phyloP scores from a whole-genome alignment of 2,329 filamentous ascomycete species.

The Penicillium sumatraense region DNA sequence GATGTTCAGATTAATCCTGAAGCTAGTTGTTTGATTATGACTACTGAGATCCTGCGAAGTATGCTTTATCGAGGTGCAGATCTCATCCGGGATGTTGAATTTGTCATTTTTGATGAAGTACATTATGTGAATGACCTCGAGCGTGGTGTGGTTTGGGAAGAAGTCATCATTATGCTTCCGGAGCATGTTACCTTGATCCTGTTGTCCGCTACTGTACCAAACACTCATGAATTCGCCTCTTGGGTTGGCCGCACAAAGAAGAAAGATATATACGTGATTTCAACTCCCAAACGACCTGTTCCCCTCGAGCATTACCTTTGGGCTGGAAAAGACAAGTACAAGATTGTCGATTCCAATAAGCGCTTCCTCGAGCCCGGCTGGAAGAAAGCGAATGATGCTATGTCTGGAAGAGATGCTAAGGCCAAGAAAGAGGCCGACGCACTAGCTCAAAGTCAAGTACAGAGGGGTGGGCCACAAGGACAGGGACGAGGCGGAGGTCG shows the following conservation, averaged over 20 bases:
- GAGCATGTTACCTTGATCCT: constrained; percentile 96
- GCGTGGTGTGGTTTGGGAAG: constrained; percentile 97
- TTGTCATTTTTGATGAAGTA: constrained; percentile 98
- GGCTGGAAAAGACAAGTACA: constrained; percentile 89
- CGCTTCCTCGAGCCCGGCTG: constrained; percentile 89
- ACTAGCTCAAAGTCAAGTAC: constrained; percentile 57
- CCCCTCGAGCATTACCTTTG: constrained; percentile 95
- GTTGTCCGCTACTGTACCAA: constrained; percentile 93
- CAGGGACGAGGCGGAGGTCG: constrained; percentile 57
- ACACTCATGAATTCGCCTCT: constrained; percentile 95
- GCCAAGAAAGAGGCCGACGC: constrained; percentile 56
- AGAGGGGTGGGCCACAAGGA: constrained; percentile 60
- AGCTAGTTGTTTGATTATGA: constrained; percentile 99
- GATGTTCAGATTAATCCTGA: constrained; percentile 98
- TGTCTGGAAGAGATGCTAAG: constrained; percentile 77
- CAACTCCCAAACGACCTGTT: constrained; percentile 91
- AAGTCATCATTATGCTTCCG: constrained; percentile 99
- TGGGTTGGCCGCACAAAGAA: constrained; percentile 98
- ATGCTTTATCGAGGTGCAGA: constrained; percentile 98
- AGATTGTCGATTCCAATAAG: constrained; percentile 93
- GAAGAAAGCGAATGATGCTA: constrained; percentile 86
- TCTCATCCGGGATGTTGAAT: constrained; percentile 94
- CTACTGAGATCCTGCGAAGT: constrained; percentile 94
- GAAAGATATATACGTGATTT: constrained; percentile 99
- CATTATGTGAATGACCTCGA: constrained; percentile 98